Evolutionary conservation across 2,329 filamentous ascomycete genomes (phyloP), one percentile per base, ranked within the genome.

Genomic region (Apiospora sp.): DNA sequence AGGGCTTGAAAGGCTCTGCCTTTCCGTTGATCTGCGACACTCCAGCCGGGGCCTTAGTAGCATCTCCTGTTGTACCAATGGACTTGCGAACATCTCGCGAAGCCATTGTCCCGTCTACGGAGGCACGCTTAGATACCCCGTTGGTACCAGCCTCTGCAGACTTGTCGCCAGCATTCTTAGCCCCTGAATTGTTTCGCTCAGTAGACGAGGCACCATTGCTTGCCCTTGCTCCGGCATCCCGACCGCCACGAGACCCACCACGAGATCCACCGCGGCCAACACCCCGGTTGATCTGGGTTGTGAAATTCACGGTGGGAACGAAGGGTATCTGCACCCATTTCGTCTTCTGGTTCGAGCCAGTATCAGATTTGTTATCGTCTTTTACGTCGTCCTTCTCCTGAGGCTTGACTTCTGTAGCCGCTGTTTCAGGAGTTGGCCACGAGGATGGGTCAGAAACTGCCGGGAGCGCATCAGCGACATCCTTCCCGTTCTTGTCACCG

Each of bases 351-450:
- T 79, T 78, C 73, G 84, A 77, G 76, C 81, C 77, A 79, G 87
- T 77, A 71, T 90, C 84, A n/a, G 88, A 91, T 74, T 91, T 88
- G 61, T 82, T 84, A 30, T 71, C 72, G 75, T 93, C 92, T 68
- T 92, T 90, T 16, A 34, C 68, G 74, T 94, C 92, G 67, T 90
- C 87, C 16, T 87, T 87, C 1, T 87, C 83, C 82, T 94, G 95
- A 79, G 92, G 92, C 83, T 93, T 94, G 74, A 93, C 90, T 77
- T 96, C 94, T 69, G 92, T 91, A 70, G 92, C 90, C 1, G 92
- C 92, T 69, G 88, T 92, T 77, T 98, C 94, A 0, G 95, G 95
- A 3, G 96, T 98, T 22, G 96, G 96, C 96, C 96, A 99, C 27
- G 91, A 91, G 71, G 90, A 86, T 69, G 94, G 88, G 81, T 98